phyloP scores from a whole-genome alignment of 2,329 filamentous ascomycete species.

The Thelonectria discophora region DNA sequence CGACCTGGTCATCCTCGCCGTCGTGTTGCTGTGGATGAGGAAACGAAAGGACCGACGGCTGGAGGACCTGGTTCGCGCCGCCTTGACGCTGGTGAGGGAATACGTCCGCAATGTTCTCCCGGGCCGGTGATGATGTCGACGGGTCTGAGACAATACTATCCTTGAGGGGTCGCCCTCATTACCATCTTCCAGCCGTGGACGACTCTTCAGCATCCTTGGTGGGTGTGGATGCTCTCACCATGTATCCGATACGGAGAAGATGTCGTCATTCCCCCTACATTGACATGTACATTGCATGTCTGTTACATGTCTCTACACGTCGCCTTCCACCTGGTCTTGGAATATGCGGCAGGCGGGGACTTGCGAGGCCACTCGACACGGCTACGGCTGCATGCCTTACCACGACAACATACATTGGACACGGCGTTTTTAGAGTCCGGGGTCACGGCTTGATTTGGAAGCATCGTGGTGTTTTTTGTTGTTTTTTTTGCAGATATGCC shows the following conservation, averaged over 20 bases:
- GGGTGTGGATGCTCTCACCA: neutral
- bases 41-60: conserved; percentile 74
- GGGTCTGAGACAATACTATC: neutral
- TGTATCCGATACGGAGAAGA: conserved; percentile 7
- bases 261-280: neutral
- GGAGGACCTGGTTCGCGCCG: conserved; percentile 76
- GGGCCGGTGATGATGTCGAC: conserved; percentile 55
- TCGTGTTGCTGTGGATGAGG: conserved; percentile 77
- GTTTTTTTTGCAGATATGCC: conserved; percentile 9
- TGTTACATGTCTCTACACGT: conserved; percentile 6
- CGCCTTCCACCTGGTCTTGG: conserved; percentile 7
- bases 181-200: neutral
- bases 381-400: neutral
- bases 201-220: neutral
- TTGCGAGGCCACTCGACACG: neutral
- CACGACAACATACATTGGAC: neutral
- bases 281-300: conserved; percentile 1
- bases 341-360: neutral
- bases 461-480: neutral
- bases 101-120: conserved; percentile 68
- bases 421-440: conserved; percentile 22
- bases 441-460: conserved; percentile 20
- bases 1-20: conserved; percentile 71
- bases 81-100: conserved; percentile 65
- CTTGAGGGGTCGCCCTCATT: neutral